Evolutionary conservation across 1,139 yeast species (phyloP), one percentile per base, ranked within the genome.

Genomic region (Pichia cactophila): DNA sequence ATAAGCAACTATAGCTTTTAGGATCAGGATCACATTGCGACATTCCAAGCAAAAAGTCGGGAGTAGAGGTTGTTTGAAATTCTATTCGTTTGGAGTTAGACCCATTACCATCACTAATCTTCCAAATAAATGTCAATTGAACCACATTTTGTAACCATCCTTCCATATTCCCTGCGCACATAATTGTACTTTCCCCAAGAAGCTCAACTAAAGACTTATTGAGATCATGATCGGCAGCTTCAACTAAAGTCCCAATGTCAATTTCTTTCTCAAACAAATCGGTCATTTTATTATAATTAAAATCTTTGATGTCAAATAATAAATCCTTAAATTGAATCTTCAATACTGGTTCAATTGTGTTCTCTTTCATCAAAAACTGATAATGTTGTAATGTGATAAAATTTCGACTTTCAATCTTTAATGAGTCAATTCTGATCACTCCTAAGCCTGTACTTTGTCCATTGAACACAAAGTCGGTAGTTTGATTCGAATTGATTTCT

Each of bases 381-480:
- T 45, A 12, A n/a, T 49, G 48, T 37, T 41, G 44, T 9, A 46
- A 16, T 12, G 16, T 20, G 4, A 43, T 26, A 9, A 31, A 37
- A 26, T 46, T 42, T 5, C 20, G 16, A 16, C 45, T 33, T 36
- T 46, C 46, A n/a, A 54, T n/a, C n/a, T 17, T 17, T 4, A 53
- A 29, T 14, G 54, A 54, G 14, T 54, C 52, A 9, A 53, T 44
- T 38, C 48, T 17, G n/a, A 54, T 43, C 4, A 46, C 17, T 7
- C 57, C 55, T 11, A 52, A 41, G 23, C 41, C 38, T 0, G 55
- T 52, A 37, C 55, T 52, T 43, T 52, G 55, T 4, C 44, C 50
- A 44, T 50, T 52, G 3, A 48, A 48, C 5, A 52, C 53, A 52
- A 52, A 52, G 38, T 52, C 55, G 4, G 44, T 50, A 2, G 44